These are phyloP conservation scores for Erodium texanum DNA, from an alignment of 441 rosid genomes.

Conservation along the genomic window DNA sequence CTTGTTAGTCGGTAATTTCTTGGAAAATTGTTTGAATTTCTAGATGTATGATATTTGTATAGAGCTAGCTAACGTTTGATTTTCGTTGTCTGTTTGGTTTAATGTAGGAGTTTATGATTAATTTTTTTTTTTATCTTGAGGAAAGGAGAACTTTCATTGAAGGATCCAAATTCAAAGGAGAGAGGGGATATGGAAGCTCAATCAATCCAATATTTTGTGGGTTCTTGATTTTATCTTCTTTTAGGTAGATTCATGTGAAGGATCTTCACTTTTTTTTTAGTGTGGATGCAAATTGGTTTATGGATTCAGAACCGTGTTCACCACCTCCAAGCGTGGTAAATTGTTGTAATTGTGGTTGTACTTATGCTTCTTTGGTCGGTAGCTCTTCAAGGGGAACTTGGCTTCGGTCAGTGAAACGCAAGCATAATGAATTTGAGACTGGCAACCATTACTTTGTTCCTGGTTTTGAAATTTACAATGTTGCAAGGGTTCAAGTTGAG, in stretches of 20 bases:
- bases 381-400: constrained; percentile 27
- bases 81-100: background rate
- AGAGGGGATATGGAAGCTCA: constrained; percentile 22
- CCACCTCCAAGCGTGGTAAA: constrained; percentile 29
- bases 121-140: constrained; percentile 19
- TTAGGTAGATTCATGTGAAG: background rate
- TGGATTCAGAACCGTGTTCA: constrained; percentile 43
- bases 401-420: constrained; percentile 71
- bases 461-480: constrained; percentile 42
- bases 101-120: constrained; percentile 12
- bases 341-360: constrained; percentile 59
- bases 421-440: constrained; percentile 50
- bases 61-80: background rate
- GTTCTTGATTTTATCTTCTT: background rate
- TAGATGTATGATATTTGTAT: background rate
- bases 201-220: background rate
- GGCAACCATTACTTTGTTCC: constrained; percentile 40
- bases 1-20: background rate
- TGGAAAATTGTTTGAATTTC: background rate
- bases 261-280: constrained; percentile 5
- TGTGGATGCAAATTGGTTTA: constrained; percentile 29
- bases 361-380: constrained; percentile 28
- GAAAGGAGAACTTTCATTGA: constrained; percentile 16
- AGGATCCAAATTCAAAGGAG: constrained; percentile 17
- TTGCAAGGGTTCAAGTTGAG: constrained; percentile 68